A percentile compares a stretch with the other conserved stretches of the same genome.
phyloP scores from a whole-genome alignment of 2,329 filamentous ascomycete genomes.

The Fusarium irregulare region DNA sequence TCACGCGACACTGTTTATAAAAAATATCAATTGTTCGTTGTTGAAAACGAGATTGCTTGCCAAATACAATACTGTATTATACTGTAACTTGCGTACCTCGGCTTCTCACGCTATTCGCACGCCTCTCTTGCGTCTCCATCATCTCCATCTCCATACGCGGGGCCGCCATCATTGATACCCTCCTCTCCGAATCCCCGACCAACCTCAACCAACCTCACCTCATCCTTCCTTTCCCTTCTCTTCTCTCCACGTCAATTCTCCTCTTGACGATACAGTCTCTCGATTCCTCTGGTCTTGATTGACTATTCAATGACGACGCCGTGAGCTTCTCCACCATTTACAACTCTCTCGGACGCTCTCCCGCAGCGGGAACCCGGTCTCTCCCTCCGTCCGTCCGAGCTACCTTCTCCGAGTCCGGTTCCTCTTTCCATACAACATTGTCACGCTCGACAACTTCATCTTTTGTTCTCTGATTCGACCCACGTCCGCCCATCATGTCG shows the following conservation, averaged over 20 bases:
- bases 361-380: conserved; percentile 40
- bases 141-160: conserved; percentile 34
- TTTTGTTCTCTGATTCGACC: conserved; percentile 25
- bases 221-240: conserved; percentile 4
- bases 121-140: conserved; percentile 19
- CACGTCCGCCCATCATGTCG: conserved; percentile 71
- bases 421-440: conserved; percentile 9
- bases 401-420: conserved; percentile 42
- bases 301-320: conserved; percentile 46
- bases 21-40: conserved; percentile 10
- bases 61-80: conserved; percentile 24
- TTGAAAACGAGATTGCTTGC: conserved; percentile 2
- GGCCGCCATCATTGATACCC: conserved; percentile 37
- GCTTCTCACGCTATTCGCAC: conserved; percentile 45
- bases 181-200: conserved; percentile 33
- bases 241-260: conserved; percentile 24
- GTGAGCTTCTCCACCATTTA: conserved; percentile 40
- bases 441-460: conserved; percentile 8
- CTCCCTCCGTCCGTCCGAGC: conserved; percentile 45
- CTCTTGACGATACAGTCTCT: conserved; percentile 23
- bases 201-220: conserved; percentile 14
- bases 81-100: conserved; percentile 32
- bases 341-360: conserved; percentile 39
- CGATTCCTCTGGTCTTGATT: conserved; percentile 15
- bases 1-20: conserved; percentile 25